Evolutionary conservation across 176 grass and related monocot species (phyloP).

Genomic region (Canna indica): DNA sequence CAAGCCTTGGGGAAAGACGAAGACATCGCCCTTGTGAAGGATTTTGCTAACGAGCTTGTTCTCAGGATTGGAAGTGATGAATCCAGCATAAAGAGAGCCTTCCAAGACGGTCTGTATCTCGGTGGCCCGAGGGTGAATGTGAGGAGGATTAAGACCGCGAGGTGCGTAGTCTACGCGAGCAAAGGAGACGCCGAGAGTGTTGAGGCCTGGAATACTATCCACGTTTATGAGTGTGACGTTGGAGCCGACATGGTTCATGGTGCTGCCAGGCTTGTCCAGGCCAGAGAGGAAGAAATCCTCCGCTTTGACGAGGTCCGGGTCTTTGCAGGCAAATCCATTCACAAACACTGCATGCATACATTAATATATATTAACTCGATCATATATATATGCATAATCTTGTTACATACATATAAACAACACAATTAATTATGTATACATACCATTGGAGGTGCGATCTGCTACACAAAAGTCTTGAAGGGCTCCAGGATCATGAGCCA

Average conservation of each 20-base stretch:
- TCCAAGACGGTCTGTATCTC: constrained; percentile 2
- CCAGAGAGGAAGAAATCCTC: constrained; percentile 43
- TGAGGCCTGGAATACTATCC: constrained; percentile 26
- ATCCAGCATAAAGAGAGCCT: not conserved
- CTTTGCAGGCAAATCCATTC: constrained; percentile 74
- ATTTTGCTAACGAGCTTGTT: constrained; percentile 28
- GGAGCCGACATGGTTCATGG: constrained; percentile 37
- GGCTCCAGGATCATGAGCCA: too few species aligned
- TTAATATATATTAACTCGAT: too few species aligned
- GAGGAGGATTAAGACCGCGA: too few species aligned
- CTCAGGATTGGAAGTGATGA: not conserved
- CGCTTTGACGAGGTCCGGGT: constrained; percentile 38
- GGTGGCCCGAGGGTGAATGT: not conserved
- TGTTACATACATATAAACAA: too few species aligned
- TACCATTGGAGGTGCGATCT: too few species aligned
- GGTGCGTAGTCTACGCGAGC: constrained; percentile 4
- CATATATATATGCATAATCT: too few species aligned
- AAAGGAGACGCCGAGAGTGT: constrained; percentile 34
- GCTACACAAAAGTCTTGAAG: too few species aligned
- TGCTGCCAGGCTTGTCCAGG: constrained; percentile 30
- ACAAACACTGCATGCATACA: too few species aligned
- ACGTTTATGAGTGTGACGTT: constrained; percentile 44
- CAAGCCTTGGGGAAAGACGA: not conserved
- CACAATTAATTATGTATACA: too few species aligned
- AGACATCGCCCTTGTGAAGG: not conserved